These are phyloP conservation scores for Nitzschia putrida DNA, from an alignment of 108 stramenopile species.

Conservation along the genomic window DNA sequence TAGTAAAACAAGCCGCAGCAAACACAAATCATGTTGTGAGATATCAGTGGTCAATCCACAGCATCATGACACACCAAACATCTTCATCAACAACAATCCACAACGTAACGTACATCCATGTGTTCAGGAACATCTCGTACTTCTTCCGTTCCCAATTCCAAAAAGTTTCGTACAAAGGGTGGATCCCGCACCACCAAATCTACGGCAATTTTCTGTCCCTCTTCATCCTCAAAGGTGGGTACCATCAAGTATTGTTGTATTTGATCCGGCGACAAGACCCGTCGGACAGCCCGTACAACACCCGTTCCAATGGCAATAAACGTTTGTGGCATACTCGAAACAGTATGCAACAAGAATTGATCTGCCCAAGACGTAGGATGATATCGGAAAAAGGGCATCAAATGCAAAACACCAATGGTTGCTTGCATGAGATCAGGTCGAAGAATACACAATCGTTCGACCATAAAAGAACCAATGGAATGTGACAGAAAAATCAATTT, in stretches of 20 bases:
- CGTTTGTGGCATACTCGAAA: conserved; percentile 35
- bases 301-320: conserved; percentile 38
- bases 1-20: background rate
- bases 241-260: conserved; percentile 39
- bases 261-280: conserved; percentile 20
- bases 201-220: conserved; percentile 52
- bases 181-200: conserved; percentile 39
- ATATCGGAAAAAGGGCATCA: conserved; percentile 81
- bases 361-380: conserved; percentile 37
- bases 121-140: conserved; percentile 67
- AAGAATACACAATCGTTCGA: conserved; percentile 60
- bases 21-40: too few relatives aligned
- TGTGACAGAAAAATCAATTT: conserved; percentile 73
- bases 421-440: conserved; percentile 55
- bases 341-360: conserved; percentile 38
- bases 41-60: too few relatives aligned
- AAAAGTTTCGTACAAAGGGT: conserved; percentile 63
- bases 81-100: conserved; percentile 7
- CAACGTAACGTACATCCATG: conserved; percentile 40
- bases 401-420: conserved; percentile 55
- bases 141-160: conserved; percentile 74
- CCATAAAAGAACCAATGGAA: conserved; percentile 77
- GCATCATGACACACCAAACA: too few relatives aligned
- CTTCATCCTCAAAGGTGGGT: conserved; percentile 41
- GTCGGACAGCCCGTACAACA: conserved; percentile 17